Base-by-base conservation (phyloP, 192 early-diverging fungal species). In the Backusella mclennaniae region DNA sequence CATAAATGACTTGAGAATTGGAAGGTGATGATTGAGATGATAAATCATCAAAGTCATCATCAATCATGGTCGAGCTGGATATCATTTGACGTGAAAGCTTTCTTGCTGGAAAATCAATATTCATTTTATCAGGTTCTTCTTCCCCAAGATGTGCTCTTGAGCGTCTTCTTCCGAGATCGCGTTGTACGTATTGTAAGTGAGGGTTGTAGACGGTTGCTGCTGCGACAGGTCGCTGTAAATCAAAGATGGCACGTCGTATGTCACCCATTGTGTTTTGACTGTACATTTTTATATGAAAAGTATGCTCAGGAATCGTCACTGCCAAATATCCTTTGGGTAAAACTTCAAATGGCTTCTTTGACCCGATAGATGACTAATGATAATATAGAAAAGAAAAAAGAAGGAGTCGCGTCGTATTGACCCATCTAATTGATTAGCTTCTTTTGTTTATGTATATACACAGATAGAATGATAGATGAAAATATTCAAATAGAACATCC, bases 21-120 rank as follows among this genome's bases (percentile, higher is more conserved):
- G 70, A 9, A 26, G 70, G 70, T 6, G 70, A 71, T 29, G 70
- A 71, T 17, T 71, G 42, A 17, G 70, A 71, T 26, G 70, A 71
- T 44, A 71, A 44, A 71, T 71, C 70, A 31, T 71, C 70, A 44
- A 71, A 29, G 23, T 71, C 70, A 71, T 71, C 70, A 19, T 71
- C 70, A 17, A 46, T 49, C 35, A 46, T 26, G 4, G 23, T 21
- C 6, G 39, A 31, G 17, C 11, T 33, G 5, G 42, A 26, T 63
- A 63, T 29, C 35, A 33, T 68, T 49, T 71, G 70, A 6, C 70
- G 35, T 12, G 39, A 49, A 31, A 71, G 26, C 14, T 71, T 71
- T 49, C 70, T 71, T 19, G 70, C 39, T 17, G 70, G 70, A 1
- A 44, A 44, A 49, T 71, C 70, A 17, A 71, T 31, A 71, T 71